A percentile compares a stretch with the other conserved stretches of the same genome.
These are phyloP conservation scores for Pontederia crassipes DNA, from an alignment of 176 grass and related monocot genomes.

Conservation along the genomic window DNA sequence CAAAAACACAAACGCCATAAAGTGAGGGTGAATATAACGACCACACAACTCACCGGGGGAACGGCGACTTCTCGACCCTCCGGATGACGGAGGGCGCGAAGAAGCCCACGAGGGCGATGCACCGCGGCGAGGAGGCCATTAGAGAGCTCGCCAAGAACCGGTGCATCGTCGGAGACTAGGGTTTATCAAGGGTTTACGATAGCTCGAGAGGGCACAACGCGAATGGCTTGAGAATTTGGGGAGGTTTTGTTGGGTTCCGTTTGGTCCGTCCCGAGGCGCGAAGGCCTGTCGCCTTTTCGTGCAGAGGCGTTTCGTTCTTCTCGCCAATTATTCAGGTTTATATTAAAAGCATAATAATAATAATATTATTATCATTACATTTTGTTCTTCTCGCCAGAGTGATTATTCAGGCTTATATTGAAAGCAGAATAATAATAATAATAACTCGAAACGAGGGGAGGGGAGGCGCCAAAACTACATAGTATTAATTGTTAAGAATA, in stretches of 20 bases:
- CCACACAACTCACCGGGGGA: slow-evolving; percentile 38
- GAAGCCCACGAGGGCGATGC: slow-evolving; percentile 47
- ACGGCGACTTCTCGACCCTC: slow-evolving; percentile 15
- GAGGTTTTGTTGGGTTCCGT: neutral
- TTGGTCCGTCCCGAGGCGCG: no score
- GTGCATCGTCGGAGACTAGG: slow-evolving; percentile 36
- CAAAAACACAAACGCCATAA: neutral
- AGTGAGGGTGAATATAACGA: neutral
- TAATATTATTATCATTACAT: no score
- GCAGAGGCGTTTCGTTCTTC: slow-evolving; percentile 3
- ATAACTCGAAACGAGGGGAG: no score
- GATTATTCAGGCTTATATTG: no score
- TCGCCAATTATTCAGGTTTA: slow-evolving; percentile 1
- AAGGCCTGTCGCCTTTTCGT: no score
- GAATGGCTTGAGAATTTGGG: neutral
- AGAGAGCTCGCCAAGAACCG: slow-evolving; percentile 56
- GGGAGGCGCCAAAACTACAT: no score
- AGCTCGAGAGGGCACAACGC: neutral
- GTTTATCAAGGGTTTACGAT: slow-evolving; percentile 11
- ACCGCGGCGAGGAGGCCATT: slow-evolving; percentile 53
- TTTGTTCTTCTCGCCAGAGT: no score
- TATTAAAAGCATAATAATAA: no score
- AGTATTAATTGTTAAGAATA: no score
- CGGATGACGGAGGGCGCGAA: slow-evolving; percentile 31
- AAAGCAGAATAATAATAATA: no score